These are phyloP conservation scores for Epicoccum sorghinum DNA, from an alignment of 2,329 filamentous ascomycete species.

Conservation along the genomic window DNA sequence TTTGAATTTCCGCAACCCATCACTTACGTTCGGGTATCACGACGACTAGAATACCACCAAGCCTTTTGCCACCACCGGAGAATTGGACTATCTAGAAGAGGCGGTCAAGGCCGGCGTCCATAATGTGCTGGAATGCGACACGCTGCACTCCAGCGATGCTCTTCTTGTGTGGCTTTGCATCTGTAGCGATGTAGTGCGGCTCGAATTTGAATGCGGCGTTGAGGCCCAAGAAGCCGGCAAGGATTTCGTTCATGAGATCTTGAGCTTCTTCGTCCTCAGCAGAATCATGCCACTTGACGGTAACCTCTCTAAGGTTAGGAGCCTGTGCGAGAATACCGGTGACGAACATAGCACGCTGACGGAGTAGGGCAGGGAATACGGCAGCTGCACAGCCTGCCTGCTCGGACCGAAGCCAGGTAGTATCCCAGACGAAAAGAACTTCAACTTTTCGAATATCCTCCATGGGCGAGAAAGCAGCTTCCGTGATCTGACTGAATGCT, in stretches of 20 bases:
- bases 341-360: conserved; percentile 33
- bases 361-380: conserved; percentile 37
- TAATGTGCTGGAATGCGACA: conserved; percentile 39
- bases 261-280: conserved; percentile 29
- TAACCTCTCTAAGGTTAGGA: conserved; percentile 32
- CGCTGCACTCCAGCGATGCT: conserved; percentile 38
- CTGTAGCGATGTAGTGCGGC: conserved; percentile 35
- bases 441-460: conserved; percentile 43
- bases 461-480: conserved; percentile 42
- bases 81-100: conserved; percentile 23
- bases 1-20: too few relatives aligned
- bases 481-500: conserved; percentile 33
- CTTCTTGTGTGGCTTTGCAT: conserved; percentile 29
- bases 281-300: conserved; percentile 44
- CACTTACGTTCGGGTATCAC: too few relatives aligned
- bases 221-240: conserved; percentile 31
- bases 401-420: conserved; percentile 37
- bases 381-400: conserved; percentile 20
- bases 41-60: too few relatives aligned
- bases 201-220: conserved; percentile 29
- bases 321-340: conserved; percentile 31
- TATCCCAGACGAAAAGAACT: conserved; percentile 43
- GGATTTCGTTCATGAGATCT: conserved; percentile 29
- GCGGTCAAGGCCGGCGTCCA: conserved; percentile 23
- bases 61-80: too few relatives aligned